phyloP scores from a whole-genome alignment of 192 early-diverging fungal species.

The Coemansia nantahalensis region DNA sequence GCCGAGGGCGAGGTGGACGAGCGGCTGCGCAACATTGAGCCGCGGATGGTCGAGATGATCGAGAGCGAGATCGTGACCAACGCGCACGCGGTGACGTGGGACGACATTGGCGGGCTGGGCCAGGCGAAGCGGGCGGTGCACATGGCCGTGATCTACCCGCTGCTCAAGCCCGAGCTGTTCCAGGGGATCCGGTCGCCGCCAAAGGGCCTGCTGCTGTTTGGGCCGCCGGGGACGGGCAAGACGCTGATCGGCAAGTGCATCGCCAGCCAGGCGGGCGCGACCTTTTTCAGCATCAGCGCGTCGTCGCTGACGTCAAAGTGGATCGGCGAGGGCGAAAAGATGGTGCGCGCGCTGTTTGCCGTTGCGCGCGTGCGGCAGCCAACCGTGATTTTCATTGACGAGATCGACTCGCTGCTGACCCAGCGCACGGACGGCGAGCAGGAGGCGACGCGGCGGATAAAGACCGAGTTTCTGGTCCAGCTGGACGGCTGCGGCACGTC shows the following conservation, averaged over 20 bases:
- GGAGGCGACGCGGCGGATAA: conserved; percentile 85
- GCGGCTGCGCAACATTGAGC: conserved; percentile 80
- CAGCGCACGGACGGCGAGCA: conserved; percentile 86
- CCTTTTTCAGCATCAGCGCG: conserved; percentile 88
- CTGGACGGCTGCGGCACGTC: conserved; percentile 74
- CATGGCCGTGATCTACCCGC: conserved; percentile 82
- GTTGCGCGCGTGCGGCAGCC: conserved; percentile 86
- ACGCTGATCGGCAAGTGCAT: conserved; percentile 91
- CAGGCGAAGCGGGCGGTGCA: conserved; percentile 78
- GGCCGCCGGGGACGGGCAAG: conserved; percentile 82
- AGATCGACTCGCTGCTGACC: conserved; percentile 90
- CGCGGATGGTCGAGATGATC: conserved; percentile 84
- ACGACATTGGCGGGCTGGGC: conserved; percentile 80
- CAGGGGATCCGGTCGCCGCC: conserved; percentile 77
- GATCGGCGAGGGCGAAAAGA: conserved; percentile 94
- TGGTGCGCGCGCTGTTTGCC: conserved; percentile 88
- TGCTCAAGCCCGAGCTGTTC: conserved; percentile 80
- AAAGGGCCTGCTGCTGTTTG: conserved; percentile 84
- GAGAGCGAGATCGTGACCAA: conserved; percentile 83
- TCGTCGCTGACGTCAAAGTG: conserved; percentile 94
- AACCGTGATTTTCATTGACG: conserved; percentile 89
- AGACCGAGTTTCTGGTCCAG: conserved; percentile 91
- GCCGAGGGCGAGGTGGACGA: conserved; percentile 58
- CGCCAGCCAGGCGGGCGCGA: conserved; percentile 79
- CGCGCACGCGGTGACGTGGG: conserved; percentile 64